Conservation (phyloP, 805 yeast genomes). For the Myxozyma neotropica region DNA sequence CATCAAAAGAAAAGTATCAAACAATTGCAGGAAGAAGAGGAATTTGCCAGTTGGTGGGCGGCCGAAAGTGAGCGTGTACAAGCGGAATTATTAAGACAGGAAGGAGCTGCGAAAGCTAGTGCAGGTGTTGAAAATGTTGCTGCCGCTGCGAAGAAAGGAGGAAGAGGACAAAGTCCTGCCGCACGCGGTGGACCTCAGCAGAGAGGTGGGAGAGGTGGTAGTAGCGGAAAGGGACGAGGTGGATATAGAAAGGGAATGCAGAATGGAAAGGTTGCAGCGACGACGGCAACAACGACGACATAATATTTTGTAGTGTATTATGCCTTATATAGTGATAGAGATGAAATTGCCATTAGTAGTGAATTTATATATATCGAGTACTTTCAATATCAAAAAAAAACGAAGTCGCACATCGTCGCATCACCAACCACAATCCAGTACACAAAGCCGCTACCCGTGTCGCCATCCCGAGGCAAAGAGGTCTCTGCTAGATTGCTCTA, state of each 20-base stretch:
- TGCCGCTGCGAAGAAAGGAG: background rate
- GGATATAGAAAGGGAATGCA: conserved; percentile 2
- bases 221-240: conserved; percentile 6
- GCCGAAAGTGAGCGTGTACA: conserved; percentile 57
- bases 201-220: background rate
- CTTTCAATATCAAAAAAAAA: background rate
- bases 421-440: conserved; percentile 20
- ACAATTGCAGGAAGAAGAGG: conserved; percentile 79
- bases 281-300: background rate
- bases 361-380: background rate
- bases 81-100: conserved; percentile 23
- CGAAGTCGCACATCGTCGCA: conserved; percentile 21
- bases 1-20: conserved; percentile 51
- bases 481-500: conserved; percentile 35
- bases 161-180: background rate
- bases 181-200: background rate
- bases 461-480: conserved; percentile 35
- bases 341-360: background rate
- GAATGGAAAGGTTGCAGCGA: background rate
- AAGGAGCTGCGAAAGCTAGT: conserved; percentile 2
- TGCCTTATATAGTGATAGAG: too few species aligned
- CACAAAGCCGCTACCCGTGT: conserved; percentile 26
- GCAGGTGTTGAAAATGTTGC: too few species aligned
- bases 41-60: conserved; percentile 87
- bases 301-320: too few species aligned